A percentile compares a stretch with the other conserved stretches of the same genome.
phyloP scores from a whole-genome alignment of 345 rosid species.

The Citrus sinensis region DNA sequence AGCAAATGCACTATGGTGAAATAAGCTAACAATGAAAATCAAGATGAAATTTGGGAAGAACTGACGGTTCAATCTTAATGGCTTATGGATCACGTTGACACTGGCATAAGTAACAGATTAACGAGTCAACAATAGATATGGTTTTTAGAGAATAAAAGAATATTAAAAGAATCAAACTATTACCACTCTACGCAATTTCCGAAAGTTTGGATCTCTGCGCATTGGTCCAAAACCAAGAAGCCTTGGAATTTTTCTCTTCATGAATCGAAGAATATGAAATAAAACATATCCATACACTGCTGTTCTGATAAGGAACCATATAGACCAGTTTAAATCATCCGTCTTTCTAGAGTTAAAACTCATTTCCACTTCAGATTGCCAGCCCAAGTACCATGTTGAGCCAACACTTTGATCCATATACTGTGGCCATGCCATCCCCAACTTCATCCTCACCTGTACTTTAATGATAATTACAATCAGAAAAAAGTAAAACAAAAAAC shows the following conservation, averaged over 20 bases:
- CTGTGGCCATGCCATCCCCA: conserved; percentile 95
- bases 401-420: conserved; percentile 70
- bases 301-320: conserved; percentile 66
- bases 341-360: conserved; percentile 58
- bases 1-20: conserved; percentile 6
- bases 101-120: not conserved
- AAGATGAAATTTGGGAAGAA: not conserved
- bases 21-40: not conserved
- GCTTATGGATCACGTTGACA: not conserved
- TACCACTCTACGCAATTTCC: conserved; percentile 84
- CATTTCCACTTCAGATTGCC: conserved; percentile 83
- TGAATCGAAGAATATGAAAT: conserved; percentile 56
- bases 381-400: conserved; percentile 80
- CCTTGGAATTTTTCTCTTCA: conserved; percentile 69
- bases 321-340: conserved; percentile 53
- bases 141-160: not conserved
- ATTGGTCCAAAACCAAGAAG: conserved; percentile 80
- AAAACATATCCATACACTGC: conserved; percentile 55
- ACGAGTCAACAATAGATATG: not conserved
- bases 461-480: conserved; percentile 6
- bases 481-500: conserved; percentile 2
- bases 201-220: conserved; percentile 65
- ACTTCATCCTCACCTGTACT: conserved; percentile 60
- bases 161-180: conserved; percentile 15
- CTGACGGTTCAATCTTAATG: not conserved